phyloP scores from a whole-genome alignment of 345 rosid species.

The Rhodomyrtus tomentosa region DNA sequence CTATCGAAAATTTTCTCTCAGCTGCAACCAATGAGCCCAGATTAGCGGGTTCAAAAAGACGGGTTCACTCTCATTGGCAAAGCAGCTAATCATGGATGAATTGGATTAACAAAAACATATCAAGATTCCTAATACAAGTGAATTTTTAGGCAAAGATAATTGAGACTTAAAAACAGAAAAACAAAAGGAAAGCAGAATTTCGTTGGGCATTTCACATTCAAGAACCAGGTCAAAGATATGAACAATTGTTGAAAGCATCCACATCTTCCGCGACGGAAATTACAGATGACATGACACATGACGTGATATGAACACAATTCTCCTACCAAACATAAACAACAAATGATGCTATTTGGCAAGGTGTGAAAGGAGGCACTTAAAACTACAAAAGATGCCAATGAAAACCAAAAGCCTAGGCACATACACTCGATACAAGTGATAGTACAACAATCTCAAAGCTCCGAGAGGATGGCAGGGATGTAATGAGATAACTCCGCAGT shows the following conservation, averaged over 20 bases:
- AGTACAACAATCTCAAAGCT: constrained; percentile 33
- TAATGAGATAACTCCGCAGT: constrained; percentile 95
- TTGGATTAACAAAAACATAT: background rate
- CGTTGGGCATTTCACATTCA: background rate
- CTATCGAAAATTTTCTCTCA: background rate
- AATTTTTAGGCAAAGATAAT: background rate
- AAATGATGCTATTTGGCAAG: background rate
- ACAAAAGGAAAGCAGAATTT: background rate
- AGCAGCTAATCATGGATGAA: background rate
- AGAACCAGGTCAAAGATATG: background rate
- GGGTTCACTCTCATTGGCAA: background rate
- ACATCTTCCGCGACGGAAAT: background rate
- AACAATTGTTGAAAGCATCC: background rate
- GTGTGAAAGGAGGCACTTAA: background rate
- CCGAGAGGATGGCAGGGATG: constrained; percentile 97
- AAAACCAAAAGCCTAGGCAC: background rate
- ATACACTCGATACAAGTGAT: background rate
- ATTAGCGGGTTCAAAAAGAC: background rate
- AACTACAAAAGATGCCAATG: background rate
- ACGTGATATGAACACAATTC: background rate
- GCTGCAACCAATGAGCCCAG: background rate
- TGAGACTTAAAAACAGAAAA: background rate
- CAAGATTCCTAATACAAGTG: background rate
- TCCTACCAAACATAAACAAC: background rate
- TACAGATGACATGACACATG: background rate